These are phyloP conservation scores for Emiliania huxleyi DNA, from an alignment of 78 protist species.

Conservation along the genomic window DNA sequence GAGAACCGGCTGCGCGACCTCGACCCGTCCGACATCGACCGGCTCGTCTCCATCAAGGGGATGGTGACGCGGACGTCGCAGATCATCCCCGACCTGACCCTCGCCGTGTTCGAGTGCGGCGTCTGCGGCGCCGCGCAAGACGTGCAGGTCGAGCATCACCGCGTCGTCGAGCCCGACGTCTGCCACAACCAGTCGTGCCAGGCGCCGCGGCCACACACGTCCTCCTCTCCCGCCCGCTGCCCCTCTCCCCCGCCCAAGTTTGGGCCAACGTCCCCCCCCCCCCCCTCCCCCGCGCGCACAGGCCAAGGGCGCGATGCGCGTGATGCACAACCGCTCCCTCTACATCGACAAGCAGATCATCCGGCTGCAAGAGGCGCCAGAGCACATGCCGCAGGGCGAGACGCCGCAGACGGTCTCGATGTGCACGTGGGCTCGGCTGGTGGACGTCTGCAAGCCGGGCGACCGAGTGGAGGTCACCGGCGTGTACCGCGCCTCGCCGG, in stretches of 20 bases:
- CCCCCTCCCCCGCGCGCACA: too few relatives aligned
- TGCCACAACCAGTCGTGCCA: slow-evolving; percentile 1
- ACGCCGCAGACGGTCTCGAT: slow-evolving; percentile 91
- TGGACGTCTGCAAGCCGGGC: slow-evolving; percentile 93
- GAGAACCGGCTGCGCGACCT: slow-evolving; percentile 74
- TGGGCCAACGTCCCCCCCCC: slow-evolving; percentile 34
- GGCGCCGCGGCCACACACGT: not conserved
- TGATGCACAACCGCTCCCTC: slow-evolving; percentile 90
- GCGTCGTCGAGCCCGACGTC: slow-evolving; percentile 78
- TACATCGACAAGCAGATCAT: slow-evolving; percentile 95
- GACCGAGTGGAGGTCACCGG: slow-evolving; percentile 96
- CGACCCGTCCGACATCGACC: slow-evolving; percentile 86
- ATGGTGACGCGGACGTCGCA: slow-evolving; percentile 81
- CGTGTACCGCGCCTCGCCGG: slow-evolving; percentile 77
- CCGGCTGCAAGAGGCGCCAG: slow-evolving; percentile 55
- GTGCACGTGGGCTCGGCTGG: slow-evolving; percentile 73
- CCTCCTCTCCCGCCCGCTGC: not conserved
- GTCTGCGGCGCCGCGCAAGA: slow-evolving; percentile 25
- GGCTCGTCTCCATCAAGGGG: slow-evolving; percentile 86
- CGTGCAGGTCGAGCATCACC: slow-evolving; percentile 36
- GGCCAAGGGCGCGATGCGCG: slow-evolving; percentile 31
- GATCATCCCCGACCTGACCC: slow-evolving; percentile 84
- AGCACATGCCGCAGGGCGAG: slow-evolving; percentile 88
- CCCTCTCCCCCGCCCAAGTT: not conserved
- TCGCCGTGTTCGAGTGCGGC: slow-evolving; percentile 51